Conservation (phyloP, 2,329 filamentous ascomycete genomes). For the Colletotrichum sp. region DNA sequence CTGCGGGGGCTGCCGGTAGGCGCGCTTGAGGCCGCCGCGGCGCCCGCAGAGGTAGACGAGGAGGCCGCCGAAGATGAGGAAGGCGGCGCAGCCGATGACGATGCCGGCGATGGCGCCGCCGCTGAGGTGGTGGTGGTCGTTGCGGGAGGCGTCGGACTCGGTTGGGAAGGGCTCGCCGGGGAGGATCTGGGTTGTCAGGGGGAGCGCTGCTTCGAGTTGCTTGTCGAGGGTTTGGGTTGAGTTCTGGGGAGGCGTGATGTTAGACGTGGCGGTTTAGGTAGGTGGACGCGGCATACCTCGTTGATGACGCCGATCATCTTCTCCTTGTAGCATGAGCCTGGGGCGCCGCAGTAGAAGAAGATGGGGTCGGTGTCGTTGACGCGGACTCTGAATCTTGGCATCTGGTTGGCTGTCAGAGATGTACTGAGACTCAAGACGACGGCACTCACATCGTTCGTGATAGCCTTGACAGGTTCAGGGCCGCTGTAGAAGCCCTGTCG, state of each 20-base stretch:
- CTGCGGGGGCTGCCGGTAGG: conserved; percentile 32
- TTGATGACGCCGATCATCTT: conserved; percentile 82
- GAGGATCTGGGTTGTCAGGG: conserved; percentile 55
- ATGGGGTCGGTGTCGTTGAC: conserved; percentile 69
- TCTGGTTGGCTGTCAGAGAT: conserved; percentile 39
- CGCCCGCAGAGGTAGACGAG: conserved; percentile 55
- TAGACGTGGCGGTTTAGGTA: background rate
- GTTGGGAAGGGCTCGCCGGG: conserved; percentile 61
- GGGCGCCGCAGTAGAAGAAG: conserved; percentile 74
- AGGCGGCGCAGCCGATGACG: conserved; percentile 53
- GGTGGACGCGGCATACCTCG: conserved; percentile 43
- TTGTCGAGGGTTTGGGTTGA: conserved; percentile 49
- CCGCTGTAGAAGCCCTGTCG: conserved; percentile 60
- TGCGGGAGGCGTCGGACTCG: conserved; percentile 38
- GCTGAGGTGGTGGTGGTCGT: conserved; percentile 23
- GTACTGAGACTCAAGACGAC: conserved; percentile 23
- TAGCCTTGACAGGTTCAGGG: conserved; percentile 47
- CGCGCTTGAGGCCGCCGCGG: conserved; percentile 39
- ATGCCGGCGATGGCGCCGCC: conserved; percentile 65
- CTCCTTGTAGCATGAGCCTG: conserved; percentile 66
- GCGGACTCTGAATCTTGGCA: conserved; percentile 43
- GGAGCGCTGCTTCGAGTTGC: conserved; percentile 52
- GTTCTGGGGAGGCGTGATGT: conserved; percentile 37
- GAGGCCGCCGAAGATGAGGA: conserved; percentile 45
- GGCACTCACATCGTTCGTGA: conserved; percentile 47